A percentile compares a stretch with the other conserved stretches of the same genome.
Conservation (phyloP, 306 rosid species). For the Quercus cerris region DNA sequence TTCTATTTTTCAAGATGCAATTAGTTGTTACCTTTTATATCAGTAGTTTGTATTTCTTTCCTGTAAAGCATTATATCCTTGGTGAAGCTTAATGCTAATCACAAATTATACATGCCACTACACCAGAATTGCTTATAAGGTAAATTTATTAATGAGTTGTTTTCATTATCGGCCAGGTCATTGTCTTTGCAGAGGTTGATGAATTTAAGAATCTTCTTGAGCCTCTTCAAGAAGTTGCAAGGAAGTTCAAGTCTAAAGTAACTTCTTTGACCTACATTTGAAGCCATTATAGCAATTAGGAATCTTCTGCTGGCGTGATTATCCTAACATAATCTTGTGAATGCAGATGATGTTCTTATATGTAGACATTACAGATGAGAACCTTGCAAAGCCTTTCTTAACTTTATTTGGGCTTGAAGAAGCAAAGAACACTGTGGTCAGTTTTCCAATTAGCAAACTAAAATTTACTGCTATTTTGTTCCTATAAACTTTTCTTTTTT, state of each 20-base stretch:
- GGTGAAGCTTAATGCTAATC: background rate
- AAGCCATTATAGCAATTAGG: slow-evolving; percentile 9
- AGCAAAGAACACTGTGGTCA: slow-evolving; percentile 65
- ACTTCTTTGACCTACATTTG: slow-evolving; percentile 19
- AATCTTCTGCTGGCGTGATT: slow-evolving; percentile 7
- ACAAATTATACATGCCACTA: background rate
- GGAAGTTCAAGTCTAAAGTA: slow-evolving; percentile 83
- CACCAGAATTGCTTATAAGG: background rate
- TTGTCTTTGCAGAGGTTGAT: slow-evolving; percentile 54
- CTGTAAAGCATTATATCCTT: background rate
- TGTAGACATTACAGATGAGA: slow-evolving; percentile 67
- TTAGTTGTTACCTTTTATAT: background rate
- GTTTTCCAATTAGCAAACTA: slow-evolving; percentile 29
- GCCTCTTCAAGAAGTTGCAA: slow-evolving; percentile 70
- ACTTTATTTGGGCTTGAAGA: slow-evolving; percentile 89
- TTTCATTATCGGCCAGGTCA: slow-evolving; percentile 48
- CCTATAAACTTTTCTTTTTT: background rate
- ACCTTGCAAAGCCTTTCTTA: slow-evolving; percentile 92
- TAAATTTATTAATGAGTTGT: background rate
- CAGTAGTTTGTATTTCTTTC: background rate
- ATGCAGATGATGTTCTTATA: slow-evolving; percentile 70
- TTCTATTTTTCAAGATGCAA: background rate
- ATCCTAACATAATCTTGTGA: slow-evolving; percentile 24
- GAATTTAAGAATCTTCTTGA: slow-evolving; percentile 57
- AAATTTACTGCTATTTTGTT: slow-evolving; percentile 8